Evolutionary conservation across 805 yeast species (phyloP).

Genomic region (Ogataea allantospora): DNA sequence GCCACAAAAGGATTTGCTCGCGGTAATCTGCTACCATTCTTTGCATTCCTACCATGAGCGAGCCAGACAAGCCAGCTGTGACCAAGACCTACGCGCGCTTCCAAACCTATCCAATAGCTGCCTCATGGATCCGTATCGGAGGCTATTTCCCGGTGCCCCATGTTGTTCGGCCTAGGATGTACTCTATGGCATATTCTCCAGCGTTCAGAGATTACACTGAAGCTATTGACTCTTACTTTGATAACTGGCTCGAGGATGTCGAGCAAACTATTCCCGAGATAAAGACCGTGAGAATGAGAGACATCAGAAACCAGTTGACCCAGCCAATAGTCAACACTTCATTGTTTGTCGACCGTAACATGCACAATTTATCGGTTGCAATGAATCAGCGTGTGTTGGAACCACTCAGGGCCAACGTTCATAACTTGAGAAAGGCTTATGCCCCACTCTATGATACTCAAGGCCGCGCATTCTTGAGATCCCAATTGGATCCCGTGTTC

Average conservation of each 20-base stretch:
- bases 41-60: constrained; percentile 7
- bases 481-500: constrained; percentile 61
- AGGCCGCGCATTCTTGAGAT: constrained; percentile 62
- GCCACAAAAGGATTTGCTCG: constrained; percentile 7
- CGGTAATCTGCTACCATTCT: constrained; percentile 6
- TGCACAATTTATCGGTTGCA: constrained; percentile 28
- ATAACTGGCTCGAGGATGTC: constrained; percentile 50
- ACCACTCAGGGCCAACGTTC: constrained; percentile 50
- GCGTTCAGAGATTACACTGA: constrained; percentile 21
- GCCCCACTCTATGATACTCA: constrained; percentile 52
- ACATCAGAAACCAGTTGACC: constrained; percentile 46
- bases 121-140: constrained; percentile 32
- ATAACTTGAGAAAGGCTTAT: constrained; percentile 48
- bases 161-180: constrained; percentile 24
- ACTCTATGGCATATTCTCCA: constrained; percentile 27
- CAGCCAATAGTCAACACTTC: constrained; percentile 51
- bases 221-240: constrained; percentile 49
- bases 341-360: constrained; percentile 35
- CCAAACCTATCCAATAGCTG: constrained; percentile 46
- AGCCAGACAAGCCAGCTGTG: constrained; percentile 17
- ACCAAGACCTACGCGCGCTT: constrained; percentile 41
- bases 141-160: constrained; percentile 29
- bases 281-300: constrained; percentile 51
- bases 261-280: constrained; percentile 61
- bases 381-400: constrained; percentile 36